Conservation (phyloP, 2,329 filamentous ascomycete genomes). For the Epichloe brachyelytri region DNA sequence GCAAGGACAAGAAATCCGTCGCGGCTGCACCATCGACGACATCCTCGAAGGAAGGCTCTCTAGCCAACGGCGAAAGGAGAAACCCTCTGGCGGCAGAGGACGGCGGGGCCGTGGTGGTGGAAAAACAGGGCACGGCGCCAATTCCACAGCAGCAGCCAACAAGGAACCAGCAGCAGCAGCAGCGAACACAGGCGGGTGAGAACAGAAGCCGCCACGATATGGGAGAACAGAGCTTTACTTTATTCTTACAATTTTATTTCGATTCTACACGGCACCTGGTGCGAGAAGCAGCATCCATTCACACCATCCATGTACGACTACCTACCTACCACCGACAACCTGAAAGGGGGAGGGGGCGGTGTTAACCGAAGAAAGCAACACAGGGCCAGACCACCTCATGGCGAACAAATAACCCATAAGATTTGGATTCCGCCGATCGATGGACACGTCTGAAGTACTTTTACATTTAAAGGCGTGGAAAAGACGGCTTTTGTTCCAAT, state of each 20-base stretch:
- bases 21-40: conserved; percentile 9
- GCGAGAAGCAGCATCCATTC: background rate
- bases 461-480: background rate
- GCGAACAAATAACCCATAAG: background rate
- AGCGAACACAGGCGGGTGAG: conserved; percentile 8
- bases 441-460: background rate
- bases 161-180: conserved; percentile 1
- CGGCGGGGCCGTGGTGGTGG: conserved; percentile 20
- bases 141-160: conserved; percentile 1
- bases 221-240: background rate
- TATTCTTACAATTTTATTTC: background rate
- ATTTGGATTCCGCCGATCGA: background rate
- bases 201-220: background rate
- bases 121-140: conserved; percentile 7
- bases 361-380: background rate
- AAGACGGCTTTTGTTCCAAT: background rate
- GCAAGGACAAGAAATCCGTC: conserved; percentile 46
- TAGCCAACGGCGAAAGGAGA: conserved; percentile 11
- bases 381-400: background rate
- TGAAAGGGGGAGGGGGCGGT: too few species aligned
- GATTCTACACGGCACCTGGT: conserved; percentile 2
- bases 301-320: background rate
- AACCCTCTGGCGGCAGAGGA: conserved; percentile 16
- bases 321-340: too few species aligned
- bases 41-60: conserved; percentile 3